phyloP scores from a whole-genome alignment of 1,139 yeast species.

The Hanseniaspora uvarum region DNA sequence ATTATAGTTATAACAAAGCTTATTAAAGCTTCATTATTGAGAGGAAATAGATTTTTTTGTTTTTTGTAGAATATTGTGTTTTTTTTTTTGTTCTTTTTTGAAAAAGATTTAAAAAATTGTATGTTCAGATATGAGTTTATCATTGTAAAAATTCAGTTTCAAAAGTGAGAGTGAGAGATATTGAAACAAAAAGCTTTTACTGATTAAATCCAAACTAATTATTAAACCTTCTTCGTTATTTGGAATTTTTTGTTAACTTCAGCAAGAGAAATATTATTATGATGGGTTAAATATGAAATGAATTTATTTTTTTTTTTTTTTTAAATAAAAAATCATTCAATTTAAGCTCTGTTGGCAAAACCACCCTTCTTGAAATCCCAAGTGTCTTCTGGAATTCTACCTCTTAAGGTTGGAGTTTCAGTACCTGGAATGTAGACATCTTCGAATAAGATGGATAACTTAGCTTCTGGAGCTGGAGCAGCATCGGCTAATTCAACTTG shows the following conservation, averaged over 20 bases:
- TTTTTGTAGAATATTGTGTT: constrained; percentile 6
- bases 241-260: not conserved
- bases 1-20: not conserved
- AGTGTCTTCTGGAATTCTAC: constrained; percentile 88
- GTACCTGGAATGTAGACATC: constrained; percentile 94
- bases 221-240: not conserved
- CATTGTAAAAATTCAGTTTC: not conserved
- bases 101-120: not conserved
- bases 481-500: constrained; percentile 91
- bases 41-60: constrained; percentile 13
- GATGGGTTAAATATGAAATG: not conserved
- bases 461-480: constrained; percentile 91
- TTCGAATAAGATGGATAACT: constrained; percentile 86
- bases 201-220: not conserved
- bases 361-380: constrained; percentile 75
- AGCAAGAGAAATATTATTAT: not conserved
- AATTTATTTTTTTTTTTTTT: no score
- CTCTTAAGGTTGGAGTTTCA: constrained; percentile 87
- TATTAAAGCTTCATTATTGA: not conserved
- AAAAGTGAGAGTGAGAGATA: constrained; percentile 9
- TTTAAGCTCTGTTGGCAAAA: constrained; percentile 36
- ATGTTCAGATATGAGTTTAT: not conserved
- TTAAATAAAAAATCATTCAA: not conserved
- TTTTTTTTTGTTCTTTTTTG: not conserved
- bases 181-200: not conserved